phyloP scores from a whole-genome alignment of 202 grass and related monocot species.

The Schoenoplectus triqueter region DNA sequence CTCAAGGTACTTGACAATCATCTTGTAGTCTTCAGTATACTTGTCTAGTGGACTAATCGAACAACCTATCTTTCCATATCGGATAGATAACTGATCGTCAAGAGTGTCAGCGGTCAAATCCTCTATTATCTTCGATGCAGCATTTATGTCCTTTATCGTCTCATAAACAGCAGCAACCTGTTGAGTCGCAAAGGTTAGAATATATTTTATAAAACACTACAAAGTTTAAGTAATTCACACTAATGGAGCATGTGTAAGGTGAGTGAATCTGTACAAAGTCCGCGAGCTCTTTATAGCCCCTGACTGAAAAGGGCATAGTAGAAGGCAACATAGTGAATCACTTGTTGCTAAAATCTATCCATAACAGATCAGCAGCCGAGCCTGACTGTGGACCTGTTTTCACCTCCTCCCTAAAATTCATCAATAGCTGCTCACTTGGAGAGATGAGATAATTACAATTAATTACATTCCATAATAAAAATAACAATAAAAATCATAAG shows the following conservation, averaged over 20 bases:
- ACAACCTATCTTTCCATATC: slow-evolving; percentile 65
- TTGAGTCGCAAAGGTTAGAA: slow-evolving; percentile 9
- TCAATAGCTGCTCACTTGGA: slow-evolving; percentile 64
- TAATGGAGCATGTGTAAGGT: background rate
- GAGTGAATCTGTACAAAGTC: slow-evolving; percentile 53
- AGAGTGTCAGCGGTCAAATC: slow-evolving; percentile 50
- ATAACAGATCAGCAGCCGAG: slow-evolving; percentile 39
- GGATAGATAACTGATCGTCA: slow-evolving; percentile 60
- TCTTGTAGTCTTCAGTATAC: slow-evolving; percentile 75
- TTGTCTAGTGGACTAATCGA: slow-evolving; percentile 52
- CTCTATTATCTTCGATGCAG: slow-evolving; percentile 64
- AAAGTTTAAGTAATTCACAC: background rate
- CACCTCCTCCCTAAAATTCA: slow-evolving; percentile 48
- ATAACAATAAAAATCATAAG: background rate
- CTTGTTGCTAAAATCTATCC: slow-evolving; percentile 70
- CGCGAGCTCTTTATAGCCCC: slow-evolving; percentile 54
- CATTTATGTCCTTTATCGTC: slow-evolving; percentile 72
- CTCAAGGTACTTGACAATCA: slow-evolving; percentile 78
- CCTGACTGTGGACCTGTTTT: slow-evolving; percentile 37
- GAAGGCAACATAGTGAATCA: slow-evolving; percentile 90
- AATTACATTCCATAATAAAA: slow-evolving; percentile 1
- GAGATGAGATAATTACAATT: background rate
- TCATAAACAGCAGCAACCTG: slow-evolving; percentile 77
- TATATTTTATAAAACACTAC: background rate
- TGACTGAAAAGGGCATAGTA: slow-evolving; percentile 57